These are phyloP conservation scores for Phytophthora syringae DNA, from an alignment of 352 stramenopile species.

Conservation along the genomic window DNA sequence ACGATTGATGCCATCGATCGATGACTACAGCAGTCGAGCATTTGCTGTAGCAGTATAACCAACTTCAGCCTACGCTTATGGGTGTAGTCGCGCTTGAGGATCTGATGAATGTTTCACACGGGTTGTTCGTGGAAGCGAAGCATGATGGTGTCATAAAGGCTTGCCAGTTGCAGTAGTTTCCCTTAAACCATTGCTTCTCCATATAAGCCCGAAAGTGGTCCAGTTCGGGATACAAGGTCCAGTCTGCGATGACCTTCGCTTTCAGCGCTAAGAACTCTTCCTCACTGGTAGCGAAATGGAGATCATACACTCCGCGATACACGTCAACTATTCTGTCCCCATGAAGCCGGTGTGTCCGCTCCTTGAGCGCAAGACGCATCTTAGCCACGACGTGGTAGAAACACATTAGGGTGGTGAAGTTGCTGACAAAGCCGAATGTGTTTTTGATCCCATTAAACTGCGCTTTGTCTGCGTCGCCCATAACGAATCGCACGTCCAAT, in stretches of 20 bases:
- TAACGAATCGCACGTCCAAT: not conserved
- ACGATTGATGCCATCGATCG: not conserved
- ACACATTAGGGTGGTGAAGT: constrained; percentile 2
- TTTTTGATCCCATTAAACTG: constrained; percentile 9
- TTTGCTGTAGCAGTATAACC: not conserved
- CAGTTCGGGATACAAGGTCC: too few relatives aligned
- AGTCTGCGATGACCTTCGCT: not conserved
- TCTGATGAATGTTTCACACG: constrained; percentile 3
- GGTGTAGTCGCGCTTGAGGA: constrained; percentile 3
- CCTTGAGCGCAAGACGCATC: not conserved
- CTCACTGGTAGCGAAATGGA: not conserved
- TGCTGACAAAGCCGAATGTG: not conserved
- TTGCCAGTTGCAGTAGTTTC: not conserved
- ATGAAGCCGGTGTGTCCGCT: not conserved
- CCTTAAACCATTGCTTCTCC: constrained; percentile 8
- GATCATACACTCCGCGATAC: constrained; percentile 2
- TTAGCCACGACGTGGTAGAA: constrained; percentile 11
- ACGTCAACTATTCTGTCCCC: not conserved
- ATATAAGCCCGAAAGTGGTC: constrained; percentile 2
- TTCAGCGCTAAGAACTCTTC: not conserved
- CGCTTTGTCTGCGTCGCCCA: constrained; percentile 8
- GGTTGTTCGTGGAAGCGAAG: not conserved
- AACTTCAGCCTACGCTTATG: not conserved
- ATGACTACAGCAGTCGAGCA: not conserved
- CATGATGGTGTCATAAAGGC: not conserved